Percentiles rank a stretch among this genome's conserved stretches.
Evolutionary conservation across 179 eudicot genomes (phyloP).

Genomic region (Patellifolia procumbens): DNA sequence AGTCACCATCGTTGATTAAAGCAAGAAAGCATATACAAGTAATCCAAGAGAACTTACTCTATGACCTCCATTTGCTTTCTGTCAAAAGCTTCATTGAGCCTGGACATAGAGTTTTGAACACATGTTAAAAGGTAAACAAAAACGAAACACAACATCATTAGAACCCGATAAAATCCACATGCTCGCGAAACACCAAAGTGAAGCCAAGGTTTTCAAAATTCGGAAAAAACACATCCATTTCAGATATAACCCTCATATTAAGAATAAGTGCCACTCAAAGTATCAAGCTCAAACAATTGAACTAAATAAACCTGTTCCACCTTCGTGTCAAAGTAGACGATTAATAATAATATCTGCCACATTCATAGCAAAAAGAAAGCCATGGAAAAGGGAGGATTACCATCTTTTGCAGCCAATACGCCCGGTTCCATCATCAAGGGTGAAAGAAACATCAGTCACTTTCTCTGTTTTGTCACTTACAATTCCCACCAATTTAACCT

Average conservation of each 20-base stretch:
- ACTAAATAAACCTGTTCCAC: background rate
- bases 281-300: background rate
- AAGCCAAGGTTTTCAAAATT: background rate
- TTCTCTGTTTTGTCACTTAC: slow-evolving; percentile 56
- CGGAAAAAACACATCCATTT: background rate
- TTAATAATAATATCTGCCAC: background rate
- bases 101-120: slow-evolving; percentile 25
- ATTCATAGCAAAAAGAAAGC: background rate
- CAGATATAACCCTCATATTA: background rate
- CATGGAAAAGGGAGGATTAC: slow-evolving; percentile 33
- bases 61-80: slow-evolving; percentile 74
- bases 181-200: background rate
- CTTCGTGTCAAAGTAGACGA: background rate
- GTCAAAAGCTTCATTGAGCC: slow-evolving; percentile 78
- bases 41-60: slow-evolving; percentile 43
- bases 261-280: background rate
- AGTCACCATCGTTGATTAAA: background rate
- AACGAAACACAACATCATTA: background rate
- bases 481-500: slow-evolving; percentile 62
- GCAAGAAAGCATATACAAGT: background rate
- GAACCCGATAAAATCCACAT: no score
- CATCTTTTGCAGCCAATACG: slow-evolving; percentile 76
- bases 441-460: slow-evolving; percentile 68
- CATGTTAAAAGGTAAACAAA: background rate
- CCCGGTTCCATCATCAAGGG: slow-evolving; percentile 87